Evolutionary conservation across 306 rosid species (phyloP).

Genomic region (Cucurbita pepo): DNA sequence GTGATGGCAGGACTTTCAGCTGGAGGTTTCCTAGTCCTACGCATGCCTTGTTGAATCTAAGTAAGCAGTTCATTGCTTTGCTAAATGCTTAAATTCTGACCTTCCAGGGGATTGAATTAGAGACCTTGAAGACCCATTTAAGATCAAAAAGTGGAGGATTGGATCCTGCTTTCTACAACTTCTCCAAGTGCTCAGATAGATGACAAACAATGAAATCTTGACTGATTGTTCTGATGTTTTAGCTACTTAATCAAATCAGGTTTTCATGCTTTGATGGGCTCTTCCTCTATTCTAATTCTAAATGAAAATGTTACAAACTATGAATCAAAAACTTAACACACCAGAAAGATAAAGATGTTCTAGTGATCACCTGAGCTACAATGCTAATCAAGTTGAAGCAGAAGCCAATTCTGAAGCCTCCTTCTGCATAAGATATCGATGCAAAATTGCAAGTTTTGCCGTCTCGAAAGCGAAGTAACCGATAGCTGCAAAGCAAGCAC

Average conservation of each 20-base stretch:
- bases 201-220: not conserved
- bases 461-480: slow-evolving; percentile 96
- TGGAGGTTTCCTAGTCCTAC: not conserved
- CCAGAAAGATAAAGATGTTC: not conserved
- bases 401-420: slow-evolving; percentile 21
- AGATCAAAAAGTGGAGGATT: not conserved
- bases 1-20: not conserved
- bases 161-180: not conserved
- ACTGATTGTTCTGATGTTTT: not conserved
- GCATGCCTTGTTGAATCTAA: not conserved
- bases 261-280: not conserved
- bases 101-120: not conserved
- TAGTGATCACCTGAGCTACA: not conserved
- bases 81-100: not conserved
- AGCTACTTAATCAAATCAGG: not conserved
- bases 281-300: not conserved
- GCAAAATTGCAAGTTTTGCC: slow-evolving; percentile 52
- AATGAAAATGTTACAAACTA: not conserved
- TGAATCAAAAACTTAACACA: not conserved
- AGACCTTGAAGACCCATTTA: not conserved
- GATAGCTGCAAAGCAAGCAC: slow-evolving; percentile 81
- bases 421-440: slow-evolving; percentile 38
- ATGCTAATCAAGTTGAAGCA: slow-evolving; percentile 19
- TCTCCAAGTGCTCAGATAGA: not conserved
- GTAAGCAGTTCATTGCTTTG: not conserved